Evolutionary conservation across 208 protist genomes (phyloP), one percentile per base, ranked within the genome.

Genomic region (Trypanosoma vivax): DNA sequence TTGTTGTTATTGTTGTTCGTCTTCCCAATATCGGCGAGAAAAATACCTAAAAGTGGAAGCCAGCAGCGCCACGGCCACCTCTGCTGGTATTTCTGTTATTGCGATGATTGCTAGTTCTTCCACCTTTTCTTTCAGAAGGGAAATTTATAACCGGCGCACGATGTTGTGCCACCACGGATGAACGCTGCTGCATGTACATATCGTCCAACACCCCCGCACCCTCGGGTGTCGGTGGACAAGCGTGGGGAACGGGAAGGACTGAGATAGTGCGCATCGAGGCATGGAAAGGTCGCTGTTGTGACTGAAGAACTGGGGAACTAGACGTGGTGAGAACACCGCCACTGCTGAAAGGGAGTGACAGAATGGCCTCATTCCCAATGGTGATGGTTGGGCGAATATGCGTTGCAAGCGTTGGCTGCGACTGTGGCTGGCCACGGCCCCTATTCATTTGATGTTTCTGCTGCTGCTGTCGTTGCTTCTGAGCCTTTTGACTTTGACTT

Each of bases 351-450:
- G 54, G 46, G n/a, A 54, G 33, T 7, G 56, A 38, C 19, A 62
- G 38, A 30, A 62, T 53, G 24, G 46, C 56, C n/a, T 62, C 56
- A 28, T 6, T 19, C 39, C n/a, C n/a, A n/a, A n/a, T n/a, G n/a
- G n/a, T n/a, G n/a, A n/a, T n/a, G n/a, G n/a, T n/a, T n/a, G n/a
- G n/a, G n/a, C n/a, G n/a, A n/a, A n/a, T n/a, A n/a, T n/a, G n/a
- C n/a, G n/a, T n/a, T n/a, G n/a, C n/a, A n/a, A n/a, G n/a, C n/a
- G n/a, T n/a, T 33, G 49, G 53, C 21, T 60, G 53, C 2, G 50
- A 31, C 43, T 57, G 50, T 2, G n/a, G 46, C n/a, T 53, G 47
- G 45, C 5, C 18, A 37, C 19, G 24, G 5, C 38, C 29, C 1
- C 13, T 9, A 4, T 16, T 3, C 1, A 35, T 14, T 43, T 45